phyloP scores from a whole-genome alignment of 2,329 filamentous ascomycete species.

The Arthroderma uncinatum region DNA sequence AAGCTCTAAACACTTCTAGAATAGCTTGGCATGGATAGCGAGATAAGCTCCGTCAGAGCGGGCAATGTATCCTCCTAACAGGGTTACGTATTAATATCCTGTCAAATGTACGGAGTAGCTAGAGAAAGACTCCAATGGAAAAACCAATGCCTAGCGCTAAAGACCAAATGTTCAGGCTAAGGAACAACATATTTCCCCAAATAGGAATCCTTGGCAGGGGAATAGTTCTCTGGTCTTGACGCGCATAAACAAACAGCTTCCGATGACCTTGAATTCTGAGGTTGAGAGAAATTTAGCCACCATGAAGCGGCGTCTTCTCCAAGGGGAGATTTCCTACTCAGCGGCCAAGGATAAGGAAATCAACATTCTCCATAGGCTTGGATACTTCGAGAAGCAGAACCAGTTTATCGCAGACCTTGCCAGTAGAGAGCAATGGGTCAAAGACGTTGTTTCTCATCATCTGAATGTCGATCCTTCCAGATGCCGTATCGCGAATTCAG shows the following conservation, averaged over 20 bases:
- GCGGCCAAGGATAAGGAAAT: constrained; percentile 16
- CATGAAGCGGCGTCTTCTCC: constrained; percentile 12
- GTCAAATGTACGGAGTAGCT: no score
- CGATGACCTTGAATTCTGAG: not conserved
- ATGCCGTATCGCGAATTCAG: constrained; percentile 9
- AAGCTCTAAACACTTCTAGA: not conserved
- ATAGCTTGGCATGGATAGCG: not conserved
- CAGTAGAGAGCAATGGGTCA: constrained; percentile 5
- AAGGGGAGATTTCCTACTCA: constrained; percentile 18
- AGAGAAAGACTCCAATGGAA: no score
- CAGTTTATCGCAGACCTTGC: constrained; percentile 8
- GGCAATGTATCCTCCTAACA: no score
- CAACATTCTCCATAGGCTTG: constrained; percentile 20
- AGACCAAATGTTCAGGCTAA: no score
- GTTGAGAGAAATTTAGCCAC: not conserved
- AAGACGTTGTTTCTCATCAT: constrained; percentile 10
- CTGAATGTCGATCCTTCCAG: constrained; percentile 4
- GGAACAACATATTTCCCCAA: no score
- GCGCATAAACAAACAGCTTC: not conserved
- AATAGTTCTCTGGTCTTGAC: not conserved
- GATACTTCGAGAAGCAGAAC: constrained; percentile 6
- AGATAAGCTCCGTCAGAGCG: not conserved
- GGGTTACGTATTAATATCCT: no score
- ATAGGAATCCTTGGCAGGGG: not conserved
- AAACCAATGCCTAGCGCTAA: no score